phyloP scores from a whole-genome alignment of 164 flowering plant genomes.

The Platanus orientalis region DNA sequence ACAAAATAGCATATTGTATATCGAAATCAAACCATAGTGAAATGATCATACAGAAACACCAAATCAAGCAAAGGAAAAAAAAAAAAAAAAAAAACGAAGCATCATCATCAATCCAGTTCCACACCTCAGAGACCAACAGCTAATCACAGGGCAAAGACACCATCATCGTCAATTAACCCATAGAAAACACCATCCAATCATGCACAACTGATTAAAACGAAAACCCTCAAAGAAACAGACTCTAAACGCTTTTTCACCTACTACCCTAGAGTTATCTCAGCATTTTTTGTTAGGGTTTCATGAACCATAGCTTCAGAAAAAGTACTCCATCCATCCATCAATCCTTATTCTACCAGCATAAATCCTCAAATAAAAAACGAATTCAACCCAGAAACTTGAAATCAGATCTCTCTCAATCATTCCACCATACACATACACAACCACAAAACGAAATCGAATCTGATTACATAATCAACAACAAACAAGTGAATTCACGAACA shows the following conservation, averaged over 20 bases:
- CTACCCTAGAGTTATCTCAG: not conserved
- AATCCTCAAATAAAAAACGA: slow-evolving; percentile 6
- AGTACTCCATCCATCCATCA: not conserved
- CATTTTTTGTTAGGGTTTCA: slow-evolving; percentile 18
- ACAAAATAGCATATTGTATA: not conserved
- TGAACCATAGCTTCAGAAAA: not conserved
- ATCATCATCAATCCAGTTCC: not conserved
- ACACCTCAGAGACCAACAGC: not conserved
- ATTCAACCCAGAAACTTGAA: not conserved
- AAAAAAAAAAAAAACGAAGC: not conserved
- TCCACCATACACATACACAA: not conserved
- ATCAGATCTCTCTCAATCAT: not conserved
- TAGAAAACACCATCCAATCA: not conserved
- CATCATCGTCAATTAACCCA: not conserved
- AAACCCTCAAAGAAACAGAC: not conserved
- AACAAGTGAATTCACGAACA: not conserved
- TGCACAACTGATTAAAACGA: not conserved
- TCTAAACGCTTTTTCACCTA: not conserved
- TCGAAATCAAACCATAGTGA: not conserved
- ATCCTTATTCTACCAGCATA: slow-evolving; percentile 2
- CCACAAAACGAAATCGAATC: not conserved
- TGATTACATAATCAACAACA: not conserved
- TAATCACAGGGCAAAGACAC: not conserved
- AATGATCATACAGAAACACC: not conserved
- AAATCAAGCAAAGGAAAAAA: too few relatives aligned